A percentile compares a stretch with the other conserved stretches of the same genome.
These are phyloP conservation scores for Aristolochia californica DNA, from an alignment of 164 flowering plant species.

Conservation along the genomic window DNA sequence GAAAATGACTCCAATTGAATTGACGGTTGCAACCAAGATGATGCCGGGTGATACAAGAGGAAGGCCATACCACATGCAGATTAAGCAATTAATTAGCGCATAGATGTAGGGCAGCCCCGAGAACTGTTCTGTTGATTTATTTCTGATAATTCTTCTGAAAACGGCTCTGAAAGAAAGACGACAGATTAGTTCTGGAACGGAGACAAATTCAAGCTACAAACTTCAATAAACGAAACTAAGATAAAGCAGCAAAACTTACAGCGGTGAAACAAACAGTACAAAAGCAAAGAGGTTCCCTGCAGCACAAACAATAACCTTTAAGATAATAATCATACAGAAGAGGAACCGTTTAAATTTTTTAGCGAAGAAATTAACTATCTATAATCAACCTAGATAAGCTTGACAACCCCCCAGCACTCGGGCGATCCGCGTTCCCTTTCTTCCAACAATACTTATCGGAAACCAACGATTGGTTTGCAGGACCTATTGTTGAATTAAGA, in stretches of 20 bases:
- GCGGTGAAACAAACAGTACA: constrained; percentile 76
- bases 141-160: constrained; percentile 64
- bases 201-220: not conserved
- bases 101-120: constrained; percentile 84
- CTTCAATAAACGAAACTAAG: not conserved
- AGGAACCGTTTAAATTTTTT: not conserved
- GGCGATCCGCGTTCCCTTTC: too few species aligned
- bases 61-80: constrained; percentile 67
- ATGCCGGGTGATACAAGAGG: constrained; percentile 44
- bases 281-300: constrained; percentile 88
- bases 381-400: too few species aligned
- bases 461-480: too few species aligned
- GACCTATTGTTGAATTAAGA: too few species aligned
- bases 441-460: too few species aligned
- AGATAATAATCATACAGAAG: not conserved
- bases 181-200: not conserved
- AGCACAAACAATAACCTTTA: constrained; percentile 4
- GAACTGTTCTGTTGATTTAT: constrained; percentile 66
- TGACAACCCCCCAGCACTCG: too few species aligned
- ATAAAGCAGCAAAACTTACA: constrained; percentile 38
- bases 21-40: constrained; percentile 57
- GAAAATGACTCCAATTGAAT: constrained; percentile 60
- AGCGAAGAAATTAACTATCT: not conserved
- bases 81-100: constrained; percentile 65
- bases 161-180: constrained; percentile 47